Evolutionary conservation across 768 basidiomycete species (phyloP), one percentile per base, ranked within the genome.

Genomic region (Termitomyces bulborhizus): DNA sequence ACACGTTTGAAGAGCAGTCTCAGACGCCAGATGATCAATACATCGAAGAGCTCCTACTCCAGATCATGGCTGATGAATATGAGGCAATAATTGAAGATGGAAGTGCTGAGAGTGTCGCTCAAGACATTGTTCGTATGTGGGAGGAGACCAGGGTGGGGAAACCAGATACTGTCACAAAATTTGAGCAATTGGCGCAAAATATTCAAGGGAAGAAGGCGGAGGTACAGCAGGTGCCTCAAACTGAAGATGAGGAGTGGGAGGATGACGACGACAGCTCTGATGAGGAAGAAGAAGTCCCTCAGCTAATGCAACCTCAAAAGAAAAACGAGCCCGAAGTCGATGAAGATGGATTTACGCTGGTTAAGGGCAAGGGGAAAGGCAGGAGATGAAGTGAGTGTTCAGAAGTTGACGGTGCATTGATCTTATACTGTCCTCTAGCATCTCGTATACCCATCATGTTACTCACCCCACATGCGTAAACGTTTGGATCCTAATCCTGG

Each of bases 281-380:
- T 63, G 76, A 78, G 6, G 79, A 74, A 2, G 78, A 73, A 4
- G 76, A 76, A 40, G 78, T 69, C 1, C 90, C 88, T 3, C 76
- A 76, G 60, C 67, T 91, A 24, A 60, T 88, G 18, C 75, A 80
- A 54, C 47, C 63, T 46, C 51, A 62, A 31, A 60, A 67, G 56
- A 70, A 62, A 50, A 71, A 76, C 11, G 85, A 88, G 63, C 86
- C 88, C 0, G 80, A 90, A 49, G 77, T 95, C 0, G 95, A 98
- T 63, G 90, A 94, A 57, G 94, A 98, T 56, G 95, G 95, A 0
- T 98, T 98, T 66, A 92, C 88, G 3, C 65, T 87, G 49, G 91
- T 98, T 2, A 80, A 80, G 61, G 75, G 73, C 26, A 84, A 82
- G 62, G 77, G 81, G 11, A 85, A 82, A 63, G 73, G 76, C 44